A percentile compares a stretch with the other conserved stretches of the same genome.
These are phyloP conservation scores for Cornus suecica DNA, from an alignment of 148 eudicot species.

Conservation along the genomic window DNA sequence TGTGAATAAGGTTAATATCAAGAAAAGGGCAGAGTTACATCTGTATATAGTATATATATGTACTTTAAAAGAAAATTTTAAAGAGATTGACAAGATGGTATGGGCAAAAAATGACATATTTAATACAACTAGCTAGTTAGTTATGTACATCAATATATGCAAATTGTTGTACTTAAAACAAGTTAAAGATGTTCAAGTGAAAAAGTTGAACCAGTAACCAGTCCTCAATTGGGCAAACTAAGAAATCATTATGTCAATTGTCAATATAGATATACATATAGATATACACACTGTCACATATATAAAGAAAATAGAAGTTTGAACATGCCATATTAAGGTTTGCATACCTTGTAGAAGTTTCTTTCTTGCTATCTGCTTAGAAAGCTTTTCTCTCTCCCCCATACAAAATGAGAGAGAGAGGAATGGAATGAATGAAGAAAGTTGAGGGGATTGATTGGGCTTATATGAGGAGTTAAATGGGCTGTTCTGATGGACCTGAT, in stretches of 20 bases:
- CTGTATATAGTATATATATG: background rate
- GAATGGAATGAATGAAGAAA: background rate
- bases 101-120: background rate
- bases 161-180: background rate
- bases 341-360: conserved; percentile 20
- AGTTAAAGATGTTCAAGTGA: background rate
- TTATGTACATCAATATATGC: no score
- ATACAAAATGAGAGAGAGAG: conserved; percentile 19
- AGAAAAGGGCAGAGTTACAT: no score
- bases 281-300: background rate
- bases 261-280: background rate
- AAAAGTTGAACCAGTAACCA: background rate
- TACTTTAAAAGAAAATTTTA: no score
- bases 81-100: background rate
- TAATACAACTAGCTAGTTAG: background rate
- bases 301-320: background rate
- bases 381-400: conserved; percentile 24
- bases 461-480: conserved; percentile 24
- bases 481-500: conserved; percentile 26
- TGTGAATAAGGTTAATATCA: no score
- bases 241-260: background rate
- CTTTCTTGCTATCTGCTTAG: conserved; percentile 23
- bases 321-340: background rate
- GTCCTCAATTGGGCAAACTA: background rate
- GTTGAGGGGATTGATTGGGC: conserved; percentile 16